Percentiles rank a stretch among this genome's conserved stretches.
phyloP scores from a whole-genome alignment of 768 basidiomycete genomes.

The Pleurotus djamor region DNA sequence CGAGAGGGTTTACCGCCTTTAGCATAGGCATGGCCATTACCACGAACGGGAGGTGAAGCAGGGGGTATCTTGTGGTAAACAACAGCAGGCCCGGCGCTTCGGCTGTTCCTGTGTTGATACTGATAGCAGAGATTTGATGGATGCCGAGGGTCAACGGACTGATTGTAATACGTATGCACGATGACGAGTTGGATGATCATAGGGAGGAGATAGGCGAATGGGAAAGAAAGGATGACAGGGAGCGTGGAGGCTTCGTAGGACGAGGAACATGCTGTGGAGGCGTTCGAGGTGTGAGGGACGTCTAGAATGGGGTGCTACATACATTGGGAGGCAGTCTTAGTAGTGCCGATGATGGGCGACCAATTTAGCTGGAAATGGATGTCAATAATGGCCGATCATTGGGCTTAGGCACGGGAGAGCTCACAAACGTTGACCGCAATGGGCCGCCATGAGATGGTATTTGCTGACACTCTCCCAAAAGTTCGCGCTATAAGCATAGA shows the following conservation, averaged over 20 bases:
- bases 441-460: neutral
- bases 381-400: neutral
- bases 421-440: slow-evolving; percentile 10
- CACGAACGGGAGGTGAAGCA: neutral
- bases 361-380: neutral
- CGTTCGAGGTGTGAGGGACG: neutral
- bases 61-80: neutral
- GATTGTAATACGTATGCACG: slow-evolving; percentile 9
- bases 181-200: slow-evolving; percentile 7
- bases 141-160: slow-evolving; percentile 1
- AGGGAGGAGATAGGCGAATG: slow-evolving; percentile 9
- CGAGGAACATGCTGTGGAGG: slow-evolving; percentile 2
- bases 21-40: neutral
- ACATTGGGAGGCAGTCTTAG: neutral
- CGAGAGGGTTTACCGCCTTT: neutral
- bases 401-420: neutral
- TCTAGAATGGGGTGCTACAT: neutral
- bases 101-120: neutral
- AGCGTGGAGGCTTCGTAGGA: slow-evolving; percentile 1
- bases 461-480: slow-evolving; percentile 8
- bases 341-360: neutral
- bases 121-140: slow-evolving; percentile 5
- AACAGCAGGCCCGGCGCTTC: neutral
- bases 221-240: slow-evolving; percentile 3
- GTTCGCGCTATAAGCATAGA: slow-evolving; percentile 3